Conservation (phyloP, 768 basidiomycete genomes). For the Lentinula sp. region DNA sequence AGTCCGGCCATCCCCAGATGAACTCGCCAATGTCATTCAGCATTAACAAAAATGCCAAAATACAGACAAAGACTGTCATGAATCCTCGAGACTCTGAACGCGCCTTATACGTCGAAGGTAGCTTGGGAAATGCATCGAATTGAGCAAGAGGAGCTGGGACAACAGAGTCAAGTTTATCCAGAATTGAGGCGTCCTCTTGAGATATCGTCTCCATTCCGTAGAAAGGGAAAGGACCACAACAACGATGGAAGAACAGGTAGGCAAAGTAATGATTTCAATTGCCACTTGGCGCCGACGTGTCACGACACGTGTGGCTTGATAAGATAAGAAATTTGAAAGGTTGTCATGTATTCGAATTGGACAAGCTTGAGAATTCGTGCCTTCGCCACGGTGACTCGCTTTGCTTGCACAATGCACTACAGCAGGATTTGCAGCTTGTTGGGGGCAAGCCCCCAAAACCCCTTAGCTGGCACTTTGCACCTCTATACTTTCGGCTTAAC, state of each 20-base stretch:
- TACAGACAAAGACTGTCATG: constrained; percentile 64
- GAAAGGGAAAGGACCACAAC: neutral
- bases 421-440: no score
- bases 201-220: neutral
- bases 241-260: no score
- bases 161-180: constrained; percentile 59
- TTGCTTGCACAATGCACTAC: no score
- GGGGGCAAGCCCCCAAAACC: no score
- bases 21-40: constrained; percentile 89
- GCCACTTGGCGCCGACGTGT: constrained; percentile 4
- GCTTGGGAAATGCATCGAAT: constrained; percentile 86
- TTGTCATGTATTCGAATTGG: no score
- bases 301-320: neutral
- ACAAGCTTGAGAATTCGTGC: no score
- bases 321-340: no score
- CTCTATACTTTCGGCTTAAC: no score
- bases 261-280: neutral
- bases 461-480: no score
- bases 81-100: constrained; percentile 78
- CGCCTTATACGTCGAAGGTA: constrained; percentile 75
- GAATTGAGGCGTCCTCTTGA: constrained; percentile 32
- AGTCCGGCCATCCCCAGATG: constrained; percentile 90
- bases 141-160: constrained; percentile 61
- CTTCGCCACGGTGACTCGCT: no score
- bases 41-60: constrained; percentile 67